Evolutionary conservation across 2,329 filamentous ascomycete species (phyloP).

Genomic region (Microcyclospora tardicrescens): DNA sequence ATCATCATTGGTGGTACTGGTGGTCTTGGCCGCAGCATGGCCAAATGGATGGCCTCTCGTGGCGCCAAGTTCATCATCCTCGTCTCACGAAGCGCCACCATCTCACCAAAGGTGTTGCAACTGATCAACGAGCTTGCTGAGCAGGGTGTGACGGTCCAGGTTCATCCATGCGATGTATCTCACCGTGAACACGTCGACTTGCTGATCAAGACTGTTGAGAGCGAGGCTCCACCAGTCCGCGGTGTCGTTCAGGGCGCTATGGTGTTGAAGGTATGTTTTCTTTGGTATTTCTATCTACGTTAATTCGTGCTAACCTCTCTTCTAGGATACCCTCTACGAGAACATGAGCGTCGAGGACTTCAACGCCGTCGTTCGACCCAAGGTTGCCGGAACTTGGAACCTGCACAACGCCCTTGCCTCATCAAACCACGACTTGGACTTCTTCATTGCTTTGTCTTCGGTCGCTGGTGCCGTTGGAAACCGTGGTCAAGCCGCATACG

Average conservation of each 20-base stretch:
- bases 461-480: constrained; percentile 44
- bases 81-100: not conserved
- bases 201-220: not conserved
- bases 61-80: not conserved
- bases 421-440: constrained; percentile 16
- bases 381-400: constrained; percentile 23
- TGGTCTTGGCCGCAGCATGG: not conserved
- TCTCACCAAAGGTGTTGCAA: not conserved
- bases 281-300: not conserved
- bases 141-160: not conserved
- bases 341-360: constrained; percentile 4
- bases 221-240: constrained; percentile 4
- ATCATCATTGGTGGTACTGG: constrained; percentile 2
- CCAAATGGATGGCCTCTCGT: not conserved
- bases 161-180: not conserved
- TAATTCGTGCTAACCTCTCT: not conserved
- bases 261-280: constrained; percentile 5
- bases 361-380: constrained; percentile 1
- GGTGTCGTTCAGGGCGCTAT: constrained; percentile 9
- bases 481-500: constrained; percentile 45
- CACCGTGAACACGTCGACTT: constrained; percentile 1
- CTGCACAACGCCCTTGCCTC: constrained; percentile 28
- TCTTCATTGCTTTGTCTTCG: constrained; percentile 42
- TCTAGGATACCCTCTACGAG: constrained; percentile 3
- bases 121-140: not conserved